Conservation (phyloP, 2,329 filamentous ascomycete genomes). For the Colletotrichum navitas region DNA sequence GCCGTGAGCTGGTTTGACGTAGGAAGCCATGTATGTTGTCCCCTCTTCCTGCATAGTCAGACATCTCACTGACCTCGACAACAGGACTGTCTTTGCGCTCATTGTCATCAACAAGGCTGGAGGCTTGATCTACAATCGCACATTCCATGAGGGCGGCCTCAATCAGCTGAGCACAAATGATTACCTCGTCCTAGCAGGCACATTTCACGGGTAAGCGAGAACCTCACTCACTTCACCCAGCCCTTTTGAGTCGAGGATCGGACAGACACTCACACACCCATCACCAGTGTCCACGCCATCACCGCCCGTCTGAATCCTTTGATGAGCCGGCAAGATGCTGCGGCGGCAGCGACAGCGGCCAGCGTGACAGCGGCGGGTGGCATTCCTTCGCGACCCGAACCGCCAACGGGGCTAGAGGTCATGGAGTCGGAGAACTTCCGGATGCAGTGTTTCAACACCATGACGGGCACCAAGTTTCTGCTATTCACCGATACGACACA, state of each 20-base stretch:
- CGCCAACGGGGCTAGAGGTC: slow-evolving; percentile 86
- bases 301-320: slow-evolving; percentile 73
- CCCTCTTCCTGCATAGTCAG: neutral
- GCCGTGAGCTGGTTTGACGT: slow-evolving; percentile 14
- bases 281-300: slow-evolving; percentile 74
- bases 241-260: slow-evolving; percentile 4
- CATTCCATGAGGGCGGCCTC: slow-evolving; percentile 87
- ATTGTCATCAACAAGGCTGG: slow-evolving; percentile 99
- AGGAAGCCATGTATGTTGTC: slow-evolving; percentile 21
- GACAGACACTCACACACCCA: slow-evolving; percentile 33
- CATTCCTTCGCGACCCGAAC: slow-evolving; percentile 67
- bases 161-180: slow-evolving; percentile 94
- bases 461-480: slow-evolving; percentile 95
- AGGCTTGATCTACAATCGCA: slow-evolving; percentile 94
- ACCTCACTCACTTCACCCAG: slow-evolving; percentile 45
- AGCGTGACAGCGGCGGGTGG: slow-evolving; percentile 47
- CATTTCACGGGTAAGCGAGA: slow-evolving; percentile 87
- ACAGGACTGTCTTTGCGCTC: slow-evolving; percentile 92
- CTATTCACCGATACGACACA: slow-evolving; percentile 93
- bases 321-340: slow-evolving; percentile 55
- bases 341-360: slow-evolving; percentile 52
- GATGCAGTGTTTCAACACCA: slow-evolving; percentile 93
- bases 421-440: slow-evolving; percentile 95
- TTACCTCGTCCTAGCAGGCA: slow-evolving; percentile 95
- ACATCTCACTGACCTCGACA: slow-evolving; percentile 22